Percentiles rank a stretch among this genome's conserved stretches.
These are phyloP conservation scores for Phellinidium pouzarii DNA, from an alignment of 1,284 basidiomycete genomes.

Conservation along the genomic window DNA sequence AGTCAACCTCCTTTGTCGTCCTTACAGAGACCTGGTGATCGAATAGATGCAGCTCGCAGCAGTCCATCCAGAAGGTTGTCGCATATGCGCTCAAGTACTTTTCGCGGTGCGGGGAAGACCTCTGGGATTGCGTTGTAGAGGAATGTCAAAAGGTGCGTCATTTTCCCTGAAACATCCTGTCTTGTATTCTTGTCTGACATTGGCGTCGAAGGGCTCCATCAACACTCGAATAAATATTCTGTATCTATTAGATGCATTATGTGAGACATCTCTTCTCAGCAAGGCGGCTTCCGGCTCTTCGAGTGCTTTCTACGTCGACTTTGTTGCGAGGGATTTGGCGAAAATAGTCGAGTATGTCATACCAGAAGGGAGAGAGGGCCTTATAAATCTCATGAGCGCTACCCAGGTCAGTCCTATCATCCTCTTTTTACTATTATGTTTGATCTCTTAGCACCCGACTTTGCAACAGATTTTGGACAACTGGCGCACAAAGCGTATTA, in stretches of 20 bases:
- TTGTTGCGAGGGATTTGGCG: slow-evolving; percentile 65
- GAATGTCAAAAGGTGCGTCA: slow-evolving; percentile 73
- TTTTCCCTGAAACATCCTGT: not conserved
- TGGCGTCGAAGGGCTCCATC: slow-evolving; percentile 59
- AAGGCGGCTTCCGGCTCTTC: slow-evolving; percentile 46
- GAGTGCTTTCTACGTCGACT: slow-evolving; percentile 65
- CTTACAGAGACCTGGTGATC: slow-evolving; percentile 25
- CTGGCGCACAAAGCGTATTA: slow-evolving; percentile 80
- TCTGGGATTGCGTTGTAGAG: slow-evolving; percentile 93
- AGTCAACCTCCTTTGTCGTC: slow-evolving; percentile 30
- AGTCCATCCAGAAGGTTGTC: slow-evolving; percentile 87
- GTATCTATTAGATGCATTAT: slow-evolving; percentile 85
- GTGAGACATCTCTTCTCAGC: slow-evolving; percentile 67
- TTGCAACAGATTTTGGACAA: slow-evolving; percentile 71
- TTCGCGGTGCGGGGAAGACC: slow-evolving; percentile 75
- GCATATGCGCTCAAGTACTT: slow-evolving; percentile 83
- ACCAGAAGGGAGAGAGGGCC: slow-evolving; percentile 72
- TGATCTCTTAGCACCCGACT: not conserved
- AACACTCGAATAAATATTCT: slow-evolving; percentile 91
- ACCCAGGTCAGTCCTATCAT: slow-evolving; percentile 55
- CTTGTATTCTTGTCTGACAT: slow-evolving; percentile 9
- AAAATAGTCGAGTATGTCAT: slow-evolving; percentile 80
- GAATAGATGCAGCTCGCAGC: slow-evolving; percentile 56
- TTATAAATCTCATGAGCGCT: slow-evolving; percentile 80
- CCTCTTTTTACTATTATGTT: not conserved